Evolutionary conservation across 1,284 basidiomycete genomes (phyloP), one percentile per base, ranked within the genome.

Genomic region (Macrocystidia cucumis): DNA sequence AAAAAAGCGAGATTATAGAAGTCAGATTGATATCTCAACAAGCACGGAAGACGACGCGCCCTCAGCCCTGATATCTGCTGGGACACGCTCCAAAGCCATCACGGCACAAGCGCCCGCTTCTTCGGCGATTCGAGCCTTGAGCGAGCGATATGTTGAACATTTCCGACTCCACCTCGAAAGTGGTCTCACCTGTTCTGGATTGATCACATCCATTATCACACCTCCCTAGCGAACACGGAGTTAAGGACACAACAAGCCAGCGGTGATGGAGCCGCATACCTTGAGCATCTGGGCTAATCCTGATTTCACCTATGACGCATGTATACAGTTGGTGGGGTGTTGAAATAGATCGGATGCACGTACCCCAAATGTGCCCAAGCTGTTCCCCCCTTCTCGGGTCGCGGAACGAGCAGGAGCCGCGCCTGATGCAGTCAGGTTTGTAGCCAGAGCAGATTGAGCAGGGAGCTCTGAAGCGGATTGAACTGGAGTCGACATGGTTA

Each of bases 101-200:
- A 98, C 95, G 44, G 95, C 95, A 57, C 90, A 92, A 9, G 95
- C 95, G 41, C 96, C 95, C 7, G 95, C 95, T 56, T 96, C 92
- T 56, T 98, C 95, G 40, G 95, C 95, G 50, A 98, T 93, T 45
- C 90, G 84, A 42, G 95, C 95, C 81, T 92, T 48, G 22, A 5
- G 22, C 35, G 9, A 29, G 36, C 27, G 11, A 6, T n/a, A n/a
- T n/a, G 28, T 44, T 19, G 52, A 40, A 32, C 38, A 17, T 23
- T 32, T 41, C 54, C 49, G 52, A 55, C 23, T 52, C 40, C 40
- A 23, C 31, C 38, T 34, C 29, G 29, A 24, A 29, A 17, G 32
- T 25, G 29, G 9, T 39, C 45, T 48, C 25, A 78, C 83, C 69
- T 89, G 86, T 52, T 92, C 83, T 16, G 70, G 78, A 52, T 89